A percentile compares a stretch with the other conserved stretches of the same genome.
These are phyloP conservation scores for Hymenoscyphus fraxineus DNA, from an alignment of 2,329 filamentous ascomycete genomes.

Conservation along the genomic window DNA sequence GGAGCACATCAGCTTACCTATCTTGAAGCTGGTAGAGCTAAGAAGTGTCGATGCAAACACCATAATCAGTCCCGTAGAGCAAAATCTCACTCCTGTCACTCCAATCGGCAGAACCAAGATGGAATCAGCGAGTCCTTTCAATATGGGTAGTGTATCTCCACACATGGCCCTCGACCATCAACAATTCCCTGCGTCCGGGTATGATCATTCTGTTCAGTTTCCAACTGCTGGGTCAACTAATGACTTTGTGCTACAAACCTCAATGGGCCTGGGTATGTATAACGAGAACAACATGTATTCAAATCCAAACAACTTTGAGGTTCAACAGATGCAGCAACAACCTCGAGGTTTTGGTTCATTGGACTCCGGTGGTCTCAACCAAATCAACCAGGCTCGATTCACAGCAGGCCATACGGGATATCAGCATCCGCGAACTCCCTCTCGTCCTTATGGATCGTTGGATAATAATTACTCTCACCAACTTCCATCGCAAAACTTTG, in stretches of 20 bases:
- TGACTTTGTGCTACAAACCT: conserved; percentile 21
- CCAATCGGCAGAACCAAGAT: conserved; percentile 26
- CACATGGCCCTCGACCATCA: conserved; percentile 21
- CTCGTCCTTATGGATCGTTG: conserved; percentile 19
- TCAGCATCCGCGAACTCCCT: conserved; percentile 20
- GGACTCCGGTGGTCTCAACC: conserved; percentile 15
- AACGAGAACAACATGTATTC: conserved; percentile 22
- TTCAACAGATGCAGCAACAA: conserved; percentile 22
- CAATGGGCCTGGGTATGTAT: conserved; percentile 21
- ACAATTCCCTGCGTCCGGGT: conserved; percentile 23
- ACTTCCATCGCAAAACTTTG: conserved; percentile 23
- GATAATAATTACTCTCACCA: conserved; percentile 20
- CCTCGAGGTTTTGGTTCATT: conserved; percentile 22
- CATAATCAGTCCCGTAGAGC: conserved; percentile 63
- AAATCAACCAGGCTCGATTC: conserved; percentile 22
- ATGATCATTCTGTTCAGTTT: conserved; percentile 23
- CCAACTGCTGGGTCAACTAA: conserved; percentile 16
- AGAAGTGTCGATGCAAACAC: conserved; percentile 56
- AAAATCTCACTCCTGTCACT: conserved; percentile 30
- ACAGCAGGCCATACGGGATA: conserved; percentile 21
- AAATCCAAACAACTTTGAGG: conserved; percentile 17
- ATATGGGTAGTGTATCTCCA: conserved; percentile 27
- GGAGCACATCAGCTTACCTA: conserved; percentile 83
- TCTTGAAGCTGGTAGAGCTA: conserved; percentile 58
- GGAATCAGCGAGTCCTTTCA: conserved; percentile 29